phyloP scores from a whole-genome alignment of 768 basidiomycete genomes.

The Chiua virens region DNA sequence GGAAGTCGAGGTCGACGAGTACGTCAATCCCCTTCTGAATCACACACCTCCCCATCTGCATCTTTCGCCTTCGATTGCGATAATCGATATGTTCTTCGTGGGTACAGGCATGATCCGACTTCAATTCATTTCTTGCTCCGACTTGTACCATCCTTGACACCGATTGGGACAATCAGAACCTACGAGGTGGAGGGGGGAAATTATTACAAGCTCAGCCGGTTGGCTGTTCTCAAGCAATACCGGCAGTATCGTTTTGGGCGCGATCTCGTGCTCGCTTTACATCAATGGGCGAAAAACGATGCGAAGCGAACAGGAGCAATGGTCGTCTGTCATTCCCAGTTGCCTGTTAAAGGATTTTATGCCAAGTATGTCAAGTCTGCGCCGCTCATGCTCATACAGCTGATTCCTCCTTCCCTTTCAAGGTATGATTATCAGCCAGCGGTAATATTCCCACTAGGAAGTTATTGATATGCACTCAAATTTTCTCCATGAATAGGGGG shows the following conservation, averaged over 20 bases:
- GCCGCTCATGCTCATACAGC: slow-evolving; percentile 1
- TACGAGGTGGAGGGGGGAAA: slow-evolving; percentile 35
- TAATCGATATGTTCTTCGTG: slow-evolving; percentile 2
- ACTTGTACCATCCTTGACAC: slow-evolving; percentile 55
- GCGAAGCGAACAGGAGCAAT: slow-evolving; percentile 18
- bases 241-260: slow-evolving; percentile 65
- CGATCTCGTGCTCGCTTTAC: slow-evolving; percentile 61
- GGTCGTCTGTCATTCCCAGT: slow-evolving; percentile 69
- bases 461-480: slow-evolving; percentile 25
- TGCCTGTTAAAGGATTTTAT: slow-evolving; percentile 70
- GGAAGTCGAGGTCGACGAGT: slow-evolving; percentile 78
- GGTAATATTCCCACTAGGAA: slow-evolving; percentile 41
- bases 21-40: slow-evolving; percentile 24
- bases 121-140: slow-evolving; percentile 75
- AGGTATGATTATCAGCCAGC: slow-evolving; percentile 70
- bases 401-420: slow-evolving; percentile 20
- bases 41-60: slow-evolving; percentile 8
- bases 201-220: slow-evolving; percentile 73
- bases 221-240: slow-evolving; percentile 66
- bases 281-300: slow-evolving; percentile 56
- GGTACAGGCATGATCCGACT: slow-evolving; percentile 54
- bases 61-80: slow-evolving; percentile 4
- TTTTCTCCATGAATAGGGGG: slow-evolving; percentile 46
- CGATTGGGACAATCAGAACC: slow-evolving; percentile 71
- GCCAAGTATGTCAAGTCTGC: slow-evolving; percentile 50